phyloP scores from a whole-genome alignment of 78 protist genomes.

The Cavenderia fasciculata region DNA sequence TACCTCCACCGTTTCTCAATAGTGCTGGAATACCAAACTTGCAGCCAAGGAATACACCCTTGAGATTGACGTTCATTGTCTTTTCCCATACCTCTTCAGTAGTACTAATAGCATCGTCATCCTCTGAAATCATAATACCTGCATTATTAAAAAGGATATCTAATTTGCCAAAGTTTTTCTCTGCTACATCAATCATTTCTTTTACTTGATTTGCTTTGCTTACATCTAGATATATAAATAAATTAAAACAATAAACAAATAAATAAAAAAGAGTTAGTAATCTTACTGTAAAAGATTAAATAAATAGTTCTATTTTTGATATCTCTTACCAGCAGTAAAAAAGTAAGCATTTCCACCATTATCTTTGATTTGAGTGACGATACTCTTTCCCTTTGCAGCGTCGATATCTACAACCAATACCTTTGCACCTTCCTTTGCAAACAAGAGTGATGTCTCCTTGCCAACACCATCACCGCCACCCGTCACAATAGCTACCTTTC shows the following conservation, averaged over 20 bases:
- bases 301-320: too few species aligned
- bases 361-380: conserved; percentile 37
- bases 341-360: conserved; percentile 70
- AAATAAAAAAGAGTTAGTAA: too few species aligned
- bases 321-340: conserved; percentile 47
- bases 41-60: conserved; percentile 91
- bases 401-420: conserved; percentile 55
- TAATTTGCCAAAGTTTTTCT: conserved; percentile 79
- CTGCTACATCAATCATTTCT: conserved; percentile 76
- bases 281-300: too few species aligned
- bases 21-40: conserved; percentile 90
- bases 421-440: conserved; percentile 86
- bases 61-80: conserved; percentile 87
- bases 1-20: conserved; percentile 89
- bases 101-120: conserved; percentile 69
- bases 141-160: conserved; percentile 90
- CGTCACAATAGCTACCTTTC: conserved; percentile 84
- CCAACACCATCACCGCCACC: conserved; percentile 89
- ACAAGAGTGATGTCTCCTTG: conserved; percentile 70
- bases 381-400: conserved; percentile 60
- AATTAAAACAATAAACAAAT: too few species aligned
- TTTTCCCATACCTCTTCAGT: conserved; percentile 86
- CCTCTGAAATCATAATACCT: conserved; percentile 87
- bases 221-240: too few species aligned
- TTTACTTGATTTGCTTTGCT: conserved; percentile 62